Base-by-base conservation (phyloP, 2,329 filamentous ascomycete species). In the Sclerotiophoma versabilis region DNA sequence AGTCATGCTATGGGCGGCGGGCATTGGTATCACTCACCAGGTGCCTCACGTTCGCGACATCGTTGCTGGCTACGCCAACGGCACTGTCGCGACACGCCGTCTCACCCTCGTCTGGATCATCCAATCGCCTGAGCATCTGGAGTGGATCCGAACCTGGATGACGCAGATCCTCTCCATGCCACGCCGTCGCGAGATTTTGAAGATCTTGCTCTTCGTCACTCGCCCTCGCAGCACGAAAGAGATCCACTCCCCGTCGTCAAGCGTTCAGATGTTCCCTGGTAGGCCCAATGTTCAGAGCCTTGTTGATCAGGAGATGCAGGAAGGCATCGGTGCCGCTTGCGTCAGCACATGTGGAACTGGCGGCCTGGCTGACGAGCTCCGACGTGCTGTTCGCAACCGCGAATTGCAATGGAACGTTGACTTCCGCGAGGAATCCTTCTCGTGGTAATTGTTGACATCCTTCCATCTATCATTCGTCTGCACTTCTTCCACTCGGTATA, bases 101-200 rank as follows among this genome's bases (percentile, higher is more conserved):
- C 79, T 98, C 39, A 91, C 89, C 1, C 85, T 98, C 7, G 86
- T 97, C 56, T 98, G 95, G 95, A 88, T 96, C 69, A 90, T 98
- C 60, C 91, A 95, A 58, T 91, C 92, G 49, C 89, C 90, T 30
- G 90, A 96, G 68, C 88, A 93, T 51, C 84, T 98, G 7, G 92
- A 96, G 74, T 98, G 95, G 93, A 90, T 96, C 54, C 86, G 91
- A 7, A 91, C 91, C 5, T 98, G 91, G 88, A 92, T 93, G 90
- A 92, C 89, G 3, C 83, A 88, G 68, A 91, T 98, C 48, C 82
- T 98, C 26, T 83, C 84, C 50, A 88, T 97, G 83, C 89, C 91
- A 11, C 84, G 87, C 64, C 88, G 93, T 48, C 86, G 90, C 54
- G 91, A 96, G 43, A 83, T 96, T 25, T 83, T 99, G 37, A 88